Base-by-base conservation (phyloP, 2,329 filamentous ascomycete genomes). In the Drechslerella dactyloides region DNA sequence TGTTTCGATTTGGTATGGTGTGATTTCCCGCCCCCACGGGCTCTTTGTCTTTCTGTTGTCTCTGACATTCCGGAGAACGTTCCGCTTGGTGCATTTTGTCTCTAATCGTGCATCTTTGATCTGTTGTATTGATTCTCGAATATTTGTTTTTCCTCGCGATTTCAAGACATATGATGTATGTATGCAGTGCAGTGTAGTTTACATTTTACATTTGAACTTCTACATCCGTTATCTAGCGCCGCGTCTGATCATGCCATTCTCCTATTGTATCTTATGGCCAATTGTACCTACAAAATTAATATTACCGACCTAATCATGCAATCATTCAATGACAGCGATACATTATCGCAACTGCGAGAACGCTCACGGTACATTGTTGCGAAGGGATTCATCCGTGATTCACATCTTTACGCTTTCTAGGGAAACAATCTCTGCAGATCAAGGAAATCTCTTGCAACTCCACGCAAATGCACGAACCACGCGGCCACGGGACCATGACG, bases 401-500 rank as follows among this genome's bases (percentile, higher is more conserved):
- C 37, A 42, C 11, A 6, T 13, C 5, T 42, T 3, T 23, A 19
- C 27, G 27, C n/a, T 33, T 44, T 40, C 50, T 19, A 30, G 61
- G 40, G 11, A 30, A 60, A 68, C 21, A 50, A 51, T 42, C n/a
- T 13, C 37, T 42, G 37, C 51, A 23, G 55, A 33, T 42, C 21
- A 19, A 21, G 21, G 3, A 33, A 46, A 62, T 19, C 27, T 27
- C 3, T n/a, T n/a, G n/a, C n/a, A n/a, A n/a, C n/a, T n/a, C n/a
- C n/a, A n/a, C 23, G n/a, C 48, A 44, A 44, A 59, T 48, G 23
- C 5, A 48, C 33, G 48, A 54, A 37, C 44, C 23, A 35, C 37
- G 37, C 37, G 44, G 15, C 52, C 65, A 69, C 65, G 65, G 65
- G 65, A 69, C 53, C 51, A 44, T 57, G 58, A 53, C 44, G 40